These are phyloP conservation scores for Lactarius sanguifluus DNA, from an alignment of 768 basidiomycete genomes.

Conservation along the genomic window DNA sequence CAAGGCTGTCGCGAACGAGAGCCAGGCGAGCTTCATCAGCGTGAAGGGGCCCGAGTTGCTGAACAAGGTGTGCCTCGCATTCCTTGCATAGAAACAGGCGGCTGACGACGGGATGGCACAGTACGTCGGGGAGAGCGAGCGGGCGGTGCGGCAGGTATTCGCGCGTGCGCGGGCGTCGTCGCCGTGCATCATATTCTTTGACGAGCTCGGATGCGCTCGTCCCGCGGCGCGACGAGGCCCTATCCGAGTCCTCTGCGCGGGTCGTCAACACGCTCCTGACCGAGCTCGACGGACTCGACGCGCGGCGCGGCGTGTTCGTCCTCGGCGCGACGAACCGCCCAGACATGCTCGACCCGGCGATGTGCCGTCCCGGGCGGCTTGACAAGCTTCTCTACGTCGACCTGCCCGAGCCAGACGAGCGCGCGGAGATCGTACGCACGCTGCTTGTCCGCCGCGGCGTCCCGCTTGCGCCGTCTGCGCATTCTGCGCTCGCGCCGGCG, in stretches of 20 bases:
- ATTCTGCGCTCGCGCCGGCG: constrained; percentile 27
- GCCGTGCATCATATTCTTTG: constrained; percentile 94
- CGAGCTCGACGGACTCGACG: constrained; percentile 89
- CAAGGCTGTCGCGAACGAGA: constrained; percentile 97
- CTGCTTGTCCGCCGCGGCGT: constrained; percentile 56
- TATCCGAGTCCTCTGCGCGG: constrained; percentile 92
- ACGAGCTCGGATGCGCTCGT: constrained; percentile 94
- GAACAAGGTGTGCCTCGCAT: constrained; percentile 71
- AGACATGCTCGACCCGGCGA: constrained; percentile 55
- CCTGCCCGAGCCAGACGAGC: constrained; percentile 69
- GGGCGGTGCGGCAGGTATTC: constrained; percentile 93
- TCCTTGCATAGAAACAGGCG: neutral
- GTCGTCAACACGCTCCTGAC: constrained; percentile 94
- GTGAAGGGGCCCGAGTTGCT: constrained; percentile 96
- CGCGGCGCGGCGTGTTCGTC: constrained; percentile 85
- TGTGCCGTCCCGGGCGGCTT: constrained; percentile 91
- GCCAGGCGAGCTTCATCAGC: constrained; percentile 93
- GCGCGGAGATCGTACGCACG: constrained; percentile 81
- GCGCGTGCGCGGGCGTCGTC: constrained; percentile 89
- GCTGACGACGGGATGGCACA: constrained; percentile 36
- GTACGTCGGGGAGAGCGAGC: constrained; percentile 98
- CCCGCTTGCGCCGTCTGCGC: constrained; percentile 51
- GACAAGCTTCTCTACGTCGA: constrained; percentile 96
- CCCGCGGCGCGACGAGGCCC: constrained; percentile 75
- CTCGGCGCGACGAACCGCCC: constrained; percentile 84